Percentiles rank a stretch among this genome's conserved stretches.
Conservation (phyloP, 140 eudicot genomes). For the Bidens hawaiensis region DNA sequence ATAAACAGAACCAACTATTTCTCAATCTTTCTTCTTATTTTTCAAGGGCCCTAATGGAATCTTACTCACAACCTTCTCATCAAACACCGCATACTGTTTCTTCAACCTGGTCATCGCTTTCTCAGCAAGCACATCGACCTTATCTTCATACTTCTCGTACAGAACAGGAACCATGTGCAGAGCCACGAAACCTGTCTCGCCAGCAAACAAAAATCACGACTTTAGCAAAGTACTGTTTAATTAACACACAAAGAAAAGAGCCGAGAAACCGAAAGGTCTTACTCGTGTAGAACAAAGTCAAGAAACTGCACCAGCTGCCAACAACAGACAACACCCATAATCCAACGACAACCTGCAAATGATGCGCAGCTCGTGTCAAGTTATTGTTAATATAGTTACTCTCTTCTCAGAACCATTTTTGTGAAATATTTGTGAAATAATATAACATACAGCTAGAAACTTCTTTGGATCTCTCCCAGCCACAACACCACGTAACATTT, state of each 20-base stretch:
- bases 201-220: background rate
- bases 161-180: conserved; percentile 65
- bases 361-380: conserved; percentile 2
- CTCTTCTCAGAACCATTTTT: background rate
- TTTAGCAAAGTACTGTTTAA: background rate
- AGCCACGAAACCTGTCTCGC: conserved; percentile 46
- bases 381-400: no score
- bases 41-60: conserved; percentile 65
- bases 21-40: conserved; percentile 54
- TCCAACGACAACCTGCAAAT: conserved; percentile 54
- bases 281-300: conserved; percentile 75
- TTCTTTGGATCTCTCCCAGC: conserved; percentile 73
- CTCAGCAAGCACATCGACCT: conserved; percentile 58
- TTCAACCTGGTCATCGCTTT: conserved; percentile 52
- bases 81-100: conserved; percentile 75
- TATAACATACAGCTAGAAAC: conserved; percentile 57
- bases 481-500: conserved; percentile 47
- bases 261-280: conserved; percentile 15
- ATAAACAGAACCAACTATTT: background rate
- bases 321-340: conserved; percentile 76
- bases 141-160: conserved; percentile 69
- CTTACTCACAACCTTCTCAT: conserved; percentile 63
- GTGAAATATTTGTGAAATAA: background rate
- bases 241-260: background rate
- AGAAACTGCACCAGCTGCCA: conserved; percentile 75